A percentile compares a stretch with the other conserved stretches of the same genome.
These are phyloP conservation scores for Jacaranda copaia DNA, from an alignment of 257 asterid genomes.

Conservation along the genomic window DNA sequence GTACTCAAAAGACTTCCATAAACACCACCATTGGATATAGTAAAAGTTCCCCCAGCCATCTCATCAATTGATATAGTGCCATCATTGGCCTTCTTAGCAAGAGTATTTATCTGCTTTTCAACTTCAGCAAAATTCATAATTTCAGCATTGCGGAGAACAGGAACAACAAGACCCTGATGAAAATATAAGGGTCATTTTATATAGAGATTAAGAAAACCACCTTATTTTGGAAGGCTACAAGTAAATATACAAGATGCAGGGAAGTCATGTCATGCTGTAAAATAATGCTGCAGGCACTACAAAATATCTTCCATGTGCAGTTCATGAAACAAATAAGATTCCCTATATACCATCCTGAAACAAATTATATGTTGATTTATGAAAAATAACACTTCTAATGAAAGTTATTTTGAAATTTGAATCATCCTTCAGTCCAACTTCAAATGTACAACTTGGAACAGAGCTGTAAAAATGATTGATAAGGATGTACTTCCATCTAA, in stretches of 20 bases:
- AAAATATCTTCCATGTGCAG: neutral
- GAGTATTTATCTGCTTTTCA: constrained; percentile 83
- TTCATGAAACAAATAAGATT: constrained; percentile 17
- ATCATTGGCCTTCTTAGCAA: constrained; percentile 88
- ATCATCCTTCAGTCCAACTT: constrained; percentile 1
- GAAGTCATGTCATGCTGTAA: neutral
- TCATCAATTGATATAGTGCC: constrained; percentile 97
- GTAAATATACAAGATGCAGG: neutral
- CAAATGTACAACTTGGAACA: constrained; percentile 11
- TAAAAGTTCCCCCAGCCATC: constrained; percentile 98
- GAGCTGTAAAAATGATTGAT: neutral
- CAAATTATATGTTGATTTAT: constrained; percentile 1
- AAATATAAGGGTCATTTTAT: constrained; percentile 27
- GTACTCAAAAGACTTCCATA: constrained; percentile 98
- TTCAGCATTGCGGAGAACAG: constrained; percentile 92
- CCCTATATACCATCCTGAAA: neutral
- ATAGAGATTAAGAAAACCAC: neutral
- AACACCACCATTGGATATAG: constrained; percentile 97
- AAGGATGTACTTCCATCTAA: neutral
- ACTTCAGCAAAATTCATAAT: constrained; percentile 94
- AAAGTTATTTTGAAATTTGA: neutral
- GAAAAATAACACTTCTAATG: neutral
- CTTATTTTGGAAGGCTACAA: neutral
- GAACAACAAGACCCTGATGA: constrained; percentile 93
- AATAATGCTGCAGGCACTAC: neutral